Evolutionary conservation across 2,329 filamentous ascomycete genomes (phyloP).

Genomic region (Xylariaceae sp.): DNA sequence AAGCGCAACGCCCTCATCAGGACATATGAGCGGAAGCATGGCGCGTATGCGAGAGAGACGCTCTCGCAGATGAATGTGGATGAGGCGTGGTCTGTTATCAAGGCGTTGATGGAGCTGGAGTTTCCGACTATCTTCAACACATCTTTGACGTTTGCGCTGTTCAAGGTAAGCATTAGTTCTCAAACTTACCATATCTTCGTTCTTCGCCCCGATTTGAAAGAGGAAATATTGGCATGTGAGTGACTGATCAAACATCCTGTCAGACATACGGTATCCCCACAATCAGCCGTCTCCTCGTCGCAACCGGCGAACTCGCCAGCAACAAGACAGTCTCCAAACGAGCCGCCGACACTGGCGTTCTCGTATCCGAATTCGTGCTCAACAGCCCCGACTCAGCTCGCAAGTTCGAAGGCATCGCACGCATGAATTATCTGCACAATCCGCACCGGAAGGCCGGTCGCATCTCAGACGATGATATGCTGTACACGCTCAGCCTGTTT

Average conservation of each 20-base stretch:
- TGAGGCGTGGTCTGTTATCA: conserved; percentile 7
- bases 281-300: conserved; percentile 45
- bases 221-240: too few species aligned
- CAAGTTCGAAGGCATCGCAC: conserved; percentile 48
- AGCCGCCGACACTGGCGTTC: conserved; percentile 46
- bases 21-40: not conserved
- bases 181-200: conserved; percentile 3
- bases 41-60: not conserved
- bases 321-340: conserved; percentile 45
- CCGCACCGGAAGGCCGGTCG: conserved; percentile 51
- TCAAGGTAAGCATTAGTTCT: conserved; percentile 38
- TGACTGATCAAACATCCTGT: too few species aligned
- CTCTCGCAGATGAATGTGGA: conserved; percentile 11
- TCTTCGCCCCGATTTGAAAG: not conserved
- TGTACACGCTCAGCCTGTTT: conserved; percentile 61
- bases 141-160: conserved; percentile 53
- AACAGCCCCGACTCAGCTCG: conserved; percentile 40
- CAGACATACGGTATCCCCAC: conserved; percentile 48
- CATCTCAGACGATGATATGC: conserved; percentile 57
- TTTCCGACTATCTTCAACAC: conserved; percentile 50
- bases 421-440: conserved; percentile 59
- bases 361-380: conserved; percentile 44
- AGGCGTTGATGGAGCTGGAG: conserved; percentile 38
- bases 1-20: not conserved
- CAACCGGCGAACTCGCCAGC: conserved; percentile 45